Conservation (phyloP, 2,329 filamentous ascomycete genomes). For the Beauveria varroae region DNA sequence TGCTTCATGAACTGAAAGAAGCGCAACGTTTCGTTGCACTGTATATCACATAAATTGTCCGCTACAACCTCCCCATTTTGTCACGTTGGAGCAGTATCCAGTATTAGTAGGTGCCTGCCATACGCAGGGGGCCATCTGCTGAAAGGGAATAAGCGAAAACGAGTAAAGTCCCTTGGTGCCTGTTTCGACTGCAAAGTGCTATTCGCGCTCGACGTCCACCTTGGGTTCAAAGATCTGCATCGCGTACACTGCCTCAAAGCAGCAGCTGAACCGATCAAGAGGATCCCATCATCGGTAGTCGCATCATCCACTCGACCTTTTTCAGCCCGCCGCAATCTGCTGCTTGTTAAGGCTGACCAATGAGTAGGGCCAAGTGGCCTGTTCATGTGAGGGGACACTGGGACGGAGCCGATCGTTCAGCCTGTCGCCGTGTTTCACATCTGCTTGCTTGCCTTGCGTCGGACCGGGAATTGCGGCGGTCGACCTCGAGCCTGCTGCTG, state of each 20-base stretch:
- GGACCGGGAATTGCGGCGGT: too few relatives aligned
- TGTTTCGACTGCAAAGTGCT: neutral
- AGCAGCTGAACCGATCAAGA: neutral
- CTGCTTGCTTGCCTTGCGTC: neutral
- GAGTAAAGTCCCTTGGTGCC: neutral
- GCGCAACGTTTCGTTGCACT: neutral
- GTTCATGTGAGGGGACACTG: neutral
- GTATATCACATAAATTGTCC: neutral
- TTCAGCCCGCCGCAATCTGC: neutral
- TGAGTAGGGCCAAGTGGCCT: neutral
- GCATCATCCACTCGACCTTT: neutral
- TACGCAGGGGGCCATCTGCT: neutral
- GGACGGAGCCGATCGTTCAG: neutral
- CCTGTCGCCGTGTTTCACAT: neutral
- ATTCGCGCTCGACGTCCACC: neutral
- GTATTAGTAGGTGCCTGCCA: neutral
- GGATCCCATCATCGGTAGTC: too few relatives aligned
- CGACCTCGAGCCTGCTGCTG: too few relatives aligned
- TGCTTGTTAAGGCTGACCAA: neutral
- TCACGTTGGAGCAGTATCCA: neutral
- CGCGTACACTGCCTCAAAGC: neutral
- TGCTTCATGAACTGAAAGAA: neutral
- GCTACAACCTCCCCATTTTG: neutral
- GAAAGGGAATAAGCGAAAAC: neutral
- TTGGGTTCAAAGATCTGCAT: neutral